Conservation (phyloP, 805 yeast species). For the Lachancea cidri region DNA sequence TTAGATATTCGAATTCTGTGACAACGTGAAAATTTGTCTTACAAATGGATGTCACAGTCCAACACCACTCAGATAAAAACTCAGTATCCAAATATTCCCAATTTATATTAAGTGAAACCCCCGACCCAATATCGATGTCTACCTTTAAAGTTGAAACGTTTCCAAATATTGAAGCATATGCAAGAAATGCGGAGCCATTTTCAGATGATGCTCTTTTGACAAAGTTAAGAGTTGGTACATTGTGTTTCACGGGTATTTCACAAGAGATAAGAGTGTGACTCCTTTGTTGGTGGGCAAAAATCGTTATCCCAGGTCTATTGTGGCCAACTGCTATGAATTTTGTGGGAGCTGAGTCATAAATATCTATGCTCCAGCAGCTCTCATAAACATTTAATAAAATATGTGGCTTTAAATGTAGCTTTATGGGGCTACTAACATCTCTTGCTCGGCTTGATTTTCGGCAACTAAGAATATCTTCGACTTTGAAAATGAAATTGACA, state of each 20-base stretch:
- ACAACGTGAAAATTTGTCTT: conserved; percentile 18
- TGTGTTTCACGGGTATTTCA: conserved; percentile 15
- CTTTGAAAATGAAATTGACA: conserved; percentile 36
- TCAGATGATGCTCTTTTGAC: conserved; percentile 9
- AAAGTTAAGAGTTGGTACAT: conserved; percentile 19
- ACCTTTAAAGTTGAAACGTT: conserved; percentile 17
- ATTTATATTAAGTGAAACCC: background rate
- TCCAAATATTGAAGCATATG: conserved; percentile 20
- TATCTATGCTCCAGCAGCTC: conserved; percentile 26
- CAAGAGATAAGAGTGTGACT: conserved; percentile 1
- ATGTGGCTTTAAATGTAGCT: conserved; percentile 4
- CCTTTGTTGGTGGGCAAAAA: conserved; percentile 11
- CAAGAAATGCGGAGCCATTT: conserved; percentile 12
- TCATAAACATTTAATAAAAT: conserved; percentile 11
- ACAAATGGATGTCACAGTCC: conserved; percentile 17
- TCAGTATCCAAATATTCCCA: conserved; percentile 16
- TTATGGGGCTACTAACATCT: background rate
- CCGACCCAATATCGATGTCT: conserved; percentile 2
- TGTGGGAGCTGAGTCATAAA: conserved; percentile 3
- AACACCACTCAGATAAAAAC: conserved; percentile 15
- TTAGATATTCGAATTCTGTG: conserved; percentile 19
- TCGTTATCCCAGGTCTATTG: conserved; percentile 19
- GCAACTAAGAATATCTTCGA: conserved; percentile 29
- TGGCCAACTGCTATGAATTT: conserved; percentile 20
- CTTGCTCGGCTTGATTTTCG: background rate